Conservation (phyloP, 352 stramenopile species). For the Phytopythium aichiense region DNA sequence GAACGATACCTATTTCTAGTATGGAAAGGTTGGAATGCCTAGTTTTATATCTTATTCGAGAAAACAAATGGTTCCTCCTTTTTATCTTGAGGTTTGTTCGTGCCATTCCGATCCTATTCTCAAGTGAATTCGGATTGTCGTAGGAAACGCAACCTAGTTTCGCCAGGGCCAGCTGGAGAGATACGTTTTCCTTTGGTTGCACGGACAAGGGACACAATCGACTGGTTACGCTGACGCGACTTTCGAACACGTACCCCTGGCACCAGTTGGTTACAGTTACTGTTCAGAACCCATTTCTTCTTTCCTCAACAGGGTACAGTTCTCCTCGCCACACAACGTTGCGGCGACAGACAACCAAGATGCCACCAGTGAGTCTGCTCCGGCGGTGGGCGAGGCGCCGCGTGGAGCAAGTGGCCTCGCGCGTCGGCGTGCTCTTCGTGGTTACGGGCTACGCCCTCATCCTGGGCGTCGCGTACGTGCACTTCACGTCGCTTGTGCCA, state of each 20-base stretch:
- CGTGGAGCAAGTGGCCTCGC: background rate
- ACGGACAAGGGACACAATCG: slow-evolving; percentile 1
- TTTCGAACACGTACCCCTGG: background rate
- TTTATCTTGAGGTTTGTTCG: no score
- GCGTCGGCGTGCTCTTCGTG: slow-evolving; percentile 22
- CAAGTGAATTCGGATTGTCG: no score
- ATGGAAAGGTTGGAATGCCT: no score
- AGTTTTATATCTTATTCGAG: no score
- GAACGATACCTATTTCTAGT: no score
- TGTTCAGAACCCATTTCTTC: background rate
- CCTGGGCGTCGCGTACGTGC: slow-evolving; percentile 18
- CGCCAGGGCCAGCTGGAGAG: no score
- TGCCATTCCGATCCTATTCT: no score
- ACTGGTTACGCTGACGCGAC: background rate
- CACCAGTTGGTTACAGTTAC: background rate
- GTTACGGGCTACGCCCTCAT: slow-evolving; percentile 29
- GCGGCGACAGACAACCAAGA: background rate
- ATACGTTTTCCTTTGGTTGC: background rate
- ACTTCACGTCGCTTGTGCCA: slow-evolving; percentile 30
- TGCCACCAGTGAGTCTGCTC: background rate
- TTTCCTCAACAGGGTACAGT: no score
- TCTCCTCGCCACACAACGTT: background rate
- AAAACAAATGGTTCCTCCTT: no score
- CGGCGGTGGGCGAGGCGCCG: background rate
- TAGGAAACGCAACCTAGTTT: no score